Evolutionary conservation across 2,329 filamentous ascomycete genomes (phyloP).

Genomic region (Orbilia ellipsospora): DNA sequence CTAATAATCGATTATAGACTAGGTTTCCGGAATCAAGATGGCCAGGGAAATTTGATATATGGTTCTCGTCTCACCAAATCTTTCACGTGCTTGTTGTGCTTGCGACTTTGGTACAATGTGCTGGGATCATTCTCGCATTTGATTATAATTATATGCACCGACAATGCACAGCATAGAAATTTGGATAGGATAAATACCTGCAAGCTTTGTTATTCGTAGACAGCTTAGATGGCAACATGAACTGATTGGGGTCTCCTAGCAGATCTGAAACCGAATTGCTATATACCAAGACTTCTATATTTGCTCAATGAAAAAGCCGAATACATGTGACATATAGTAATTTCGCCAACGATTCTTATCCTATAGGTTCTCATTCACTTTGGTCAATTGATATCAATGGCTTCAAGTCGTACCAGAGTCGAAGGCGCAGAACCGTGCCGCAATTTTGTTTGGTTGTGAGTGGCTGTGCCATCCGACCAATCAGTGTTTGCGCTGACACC

Average conservation of each 20-base stretch:
- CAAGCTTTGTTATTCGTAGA: too few species aligned
- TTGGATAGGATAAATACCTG: neutral
- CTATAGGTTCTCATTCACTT: too few species aligned
- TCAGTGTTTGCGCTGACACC: neutral
- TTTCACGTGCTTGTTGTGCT: constrained; percentile 66
- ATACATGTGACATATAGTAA: too few species aligned
- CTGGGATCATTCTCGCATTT: constrained; percentile 61
- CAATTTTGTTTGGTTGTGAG: neutral
- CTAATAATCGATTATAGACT: constrained; percentile 59
- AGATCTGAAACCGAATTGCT: too few species aligned
- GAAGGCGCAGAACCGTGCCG: too few species aligned
- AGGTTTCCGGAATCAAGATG: constrained; percentile 64
- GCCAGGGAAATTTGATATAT: constrained; percentile 65
- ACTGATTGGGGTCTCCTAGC: too few species aligned
- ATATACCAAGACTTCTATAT: too few species aligned
- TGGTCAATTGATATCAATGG: too few species aligned
- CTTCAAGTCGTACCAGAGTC: too few species aligned
- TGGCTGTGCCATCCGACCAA: neutral
- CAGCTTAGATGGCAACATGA: too few species aligned
- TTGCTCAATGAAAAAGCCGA: too few species aligned
- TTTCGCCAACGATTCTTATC: too few species aligned
- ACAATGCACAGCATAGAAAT: constrained; percentile 24
- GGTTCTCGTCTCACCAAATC: constrained; percentile 65
- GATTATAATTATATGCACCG: constrained; percentile 59
- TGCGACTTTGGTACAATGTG: constrained; percentile 63